phyloP scores from a whole-genome alignment of 192 early-diverging fungal species.

The Pilobolus umbonatus region DNA sequence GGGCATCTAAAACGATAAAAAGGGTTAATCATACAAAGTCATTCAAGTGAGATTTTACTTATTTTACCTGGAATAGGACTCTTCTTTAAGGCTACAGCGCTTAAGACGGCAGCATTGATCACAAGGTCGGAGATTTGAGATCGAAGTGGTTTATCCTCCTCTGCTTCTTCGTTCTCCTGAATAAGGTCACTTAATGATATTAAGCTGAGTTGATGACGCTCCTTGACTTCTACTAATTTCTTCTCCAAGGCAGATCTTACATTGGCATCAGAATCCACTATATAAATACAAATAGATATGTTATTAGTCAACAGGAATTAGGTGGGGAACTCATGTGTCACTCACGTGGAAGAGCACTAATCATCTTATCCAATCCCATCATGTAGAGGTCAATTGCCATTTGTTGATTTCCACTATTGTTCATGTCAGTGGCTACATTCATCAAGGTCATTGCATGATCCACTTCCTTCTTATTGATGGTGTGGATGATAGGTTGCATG shows the following conservation, averaged over 20 bases:
- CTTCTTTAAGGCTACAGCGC: slow-evolving; percentile 46
- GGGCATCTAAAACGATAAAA: slow-evolving; percentile 27
- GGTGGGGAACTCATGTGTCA: no score
- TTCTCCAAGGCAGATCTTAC: slow-evolving; percentile 6
- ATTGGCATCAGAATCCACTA: slow-evolving; percentile 18
- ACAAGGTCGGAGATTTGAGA: slow-evolving; percentile 23
- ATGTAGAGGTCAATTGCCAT: slow-evolving; percentile 24
- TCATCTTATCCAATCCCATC: slow-evolving; percentile 21
- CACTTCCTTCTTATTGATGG: slow-evolving; percentile 13
- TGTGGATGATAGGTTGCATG: neutral
- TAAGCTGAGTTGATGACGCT: slow-evolving; percentile 8
- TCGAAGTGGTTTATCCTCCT: neutral
- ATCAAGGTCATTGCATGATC: slow-evolving; percentile 22
- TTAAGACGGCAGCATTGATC: slow-evolving; percentile 37
- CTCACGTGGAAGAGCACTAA: slow-evolving; percentile 18
- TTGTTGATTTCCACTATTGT: slow-evolving; percentile 12
- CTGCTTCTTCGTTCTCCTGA: neutral
- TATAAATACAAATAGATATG: slow-evolving; percentile 1
- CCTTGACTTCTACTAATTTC: slow-evolving; percentile 12
- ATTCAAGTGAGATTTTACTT: neutral
- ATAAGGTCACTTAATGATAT: neutral
- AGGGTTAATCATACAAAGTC: neutral
- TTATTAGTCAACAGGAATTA: neutral
- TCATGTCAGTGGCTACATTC: slow-evolving; percentile 19
- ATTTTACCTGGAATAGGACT: slow-evolving; percentile 41